Evolutionary conservation across 768 basidiomycete species (phyloP).

Genomic region (Cystoderma amianthinum): DNA sequence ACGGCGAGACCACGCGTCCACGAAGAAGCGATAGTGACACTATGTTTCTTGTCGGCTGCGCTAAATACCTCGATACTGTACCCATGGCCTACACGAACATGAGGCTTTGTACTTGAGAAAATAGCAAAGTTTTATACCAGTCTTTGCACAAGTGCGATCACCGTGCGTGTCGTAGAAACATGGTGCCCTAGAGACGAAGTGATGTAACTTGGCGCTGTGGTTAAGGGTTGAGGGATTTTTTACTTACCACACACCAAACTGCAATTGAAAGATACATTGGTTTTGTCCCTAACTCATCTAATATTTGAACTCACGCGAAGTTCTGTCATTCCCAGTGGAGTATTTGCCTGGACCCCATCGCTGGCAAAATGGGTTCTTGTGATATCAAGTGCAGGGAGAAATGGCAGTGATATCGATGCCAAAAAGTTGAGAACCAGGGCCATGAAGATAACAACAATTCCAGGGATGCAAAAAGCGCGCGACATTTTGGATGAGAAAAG

Average conservation of each 20-base stretch:
- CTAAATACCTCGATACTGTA: conserved; percentile 42
- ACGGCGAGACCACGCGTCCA: conserved; percentile 74
- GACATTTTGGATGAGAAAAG: conserved; percentile 14
- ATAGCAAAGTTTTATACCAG: conserved; percentile 27
- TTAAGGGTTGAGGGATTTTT: too few species aligned
- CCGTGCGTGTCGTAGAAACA: conserved; percentile 44
- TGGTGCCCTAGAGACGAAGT: conserved; percentile 42
- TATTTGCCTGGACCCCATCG: conserved; percentile 16
- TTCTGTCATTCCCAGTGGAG: conserved; percentile 27
- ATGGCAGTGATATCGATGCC: conserved; percentile 67
- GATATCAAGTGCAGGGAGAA: conserved; percentile 60
- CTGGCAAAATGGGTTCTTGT: conserved; percentile 45
- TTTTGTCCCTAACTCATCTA: background rate
- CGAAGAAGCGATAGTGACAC: conserved; percentile 39
- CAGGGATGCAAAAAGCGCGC: conserved; percentile 56
- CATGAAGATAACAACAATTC: conserved; percentile 40
- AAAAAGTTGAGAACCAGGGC: conserved; percentile 65
- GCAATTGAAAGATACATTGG: conserved; percentile 3
- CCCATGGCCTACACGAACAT: conserved; percentile 35
- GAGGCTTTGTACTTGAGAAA: background rate
- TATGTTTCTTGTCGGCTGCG: conserved; percentile 18
- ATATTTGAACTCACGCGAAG: conserved; percentile 50
- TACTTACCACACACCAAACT: conserved; percentile 71
- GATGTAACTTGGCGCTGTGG: conserved; percentile 1
- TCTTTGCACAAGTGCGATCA: conserved; percentile 37